phyloP scores from a whole-genome alignment of 768 basidiomycete genomes.

The Gloeophyllum trabeum region DNA sequence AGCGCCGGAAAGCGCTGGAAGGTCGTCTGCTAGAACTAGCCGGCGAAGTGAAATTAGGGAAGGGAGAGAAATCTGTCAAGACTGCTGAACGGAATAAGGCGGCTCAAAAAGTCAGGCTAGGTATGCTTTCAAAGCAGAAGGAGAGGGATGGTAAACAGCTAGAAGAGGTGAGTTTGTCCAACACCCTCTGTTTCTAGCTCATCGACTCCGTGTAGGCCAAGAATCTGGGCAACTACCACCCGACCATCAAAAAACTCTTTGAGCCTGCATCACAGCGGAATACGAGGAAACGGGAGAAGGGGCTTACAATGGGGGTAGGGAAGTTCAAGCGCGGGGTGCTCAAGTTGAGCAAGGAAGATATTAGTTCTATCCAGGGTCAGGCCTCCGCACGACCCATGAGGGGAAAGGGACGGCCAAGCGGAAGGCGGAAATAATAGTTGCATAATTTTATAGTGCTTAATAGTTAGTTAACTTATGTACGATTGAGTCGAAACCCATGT shows the following conservation, averaged over 20 bases:
- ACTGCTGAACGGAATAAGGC: slow-evolving; percentile 58
- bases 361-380: slow-evolving; percentile 24
- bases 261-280: slow-evolving; percentile 20
- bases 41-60: slow-evolving; percentile 59
- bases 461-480: too few species aligned
- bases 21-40: slow-evolving; percentile 70
- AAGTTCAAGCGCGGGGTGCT: slow-evolving; percentile 62
- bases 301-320: slow-evolving; percentile 71
- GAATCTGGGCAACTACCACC: slow-evolving; percentile 78
- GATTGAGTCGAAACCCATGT: too few species aligned
- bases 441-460: too few species aligned
- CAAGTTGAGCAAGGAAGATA: slow-evolving; percentile 51
- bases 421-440: too few species aligned
- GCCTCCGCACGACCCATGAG: slow-evolving; percentile 1
- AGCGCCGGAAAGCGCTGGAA: slow-evolving; percentile 62
- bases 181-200: slow-evolving; percentile 1
- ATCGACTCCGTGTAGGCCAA: slow-evolving; percentile 46
- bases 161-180: slow-evolving; percentile 49
- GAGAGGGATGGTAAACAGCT: slow-evolving; percentile 41
- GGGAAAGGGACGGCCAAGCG: slow-evolving; percentile 15
- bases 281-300: slow-evolving; percentile 42
- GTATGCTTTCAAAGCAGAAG: slow-evolving; percentile 50
- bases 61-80: slow-evolving; percentile 55
- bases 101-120: slow-evolving; percentile 61
- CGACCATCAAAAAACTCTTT: slow-evolving; percentile 59